Evolutionary conservation across 495 filamentous ascomycete species (phyloP), one percentile per base, ranked within the genome.

Genomic region (Sabuloglossum arenarium): DNA sequence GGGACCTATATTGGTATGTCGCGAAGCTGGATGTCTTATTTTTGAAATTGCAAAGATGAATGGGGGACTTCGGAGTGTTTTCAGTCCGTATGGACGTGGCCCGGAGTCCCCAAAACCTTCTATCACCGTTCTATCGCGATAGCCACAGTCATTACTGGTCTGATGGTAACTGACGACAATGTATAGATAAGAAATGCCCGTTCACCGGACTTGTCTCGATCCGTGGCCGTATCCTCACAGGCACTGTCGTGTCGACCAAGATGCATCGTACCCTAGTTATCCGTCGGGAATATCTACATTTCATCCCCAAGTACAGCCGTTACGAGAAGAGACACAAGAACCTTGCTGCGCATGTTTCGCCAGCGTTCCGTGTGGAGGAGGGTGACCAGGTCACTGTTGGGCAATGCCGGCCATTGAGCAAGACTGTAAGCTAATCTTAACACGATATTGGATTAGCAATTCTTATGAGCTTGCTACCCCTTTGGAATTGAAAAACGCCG

Each of bases 241-340:
- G 91, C 67, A 93, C 86, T 69, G 91, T 99, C 65, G 85, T 97
- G 69, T 95, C 88, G 61, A 99, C 93, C 70, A 96, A 96, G 84
- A 96, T 96, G 89, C 89, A 96, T 84, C 83, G 89, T 70, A 98
- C 91, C 65, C 78, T 96, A 69, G 81, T 97, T 78, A 94, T 99
- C 80, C 93, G 91, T 72, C 87, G 91, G 72, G 93, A 99, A 79
- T 99, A 97, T 78, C 89, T 98, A 62, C 91, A 97, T 80, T 97
- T 85, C 81, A 80, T 97, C 70, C 89, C 89, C 69, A 97, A 97
- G 75, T 97, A 96, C 80, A 76, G 85, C 69, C 82, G 91, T 80
- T 99, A 99, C 75, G 93, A 99, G 86, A 96, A 94, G 80, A 78
- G 91, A 67, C 91, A 99, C 82, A 97, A 94, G 85, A 99, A 99